Evolutionary conservation across 345 rosid species (phyloP).

Genomic region (Murraya koenigii): DNA sequence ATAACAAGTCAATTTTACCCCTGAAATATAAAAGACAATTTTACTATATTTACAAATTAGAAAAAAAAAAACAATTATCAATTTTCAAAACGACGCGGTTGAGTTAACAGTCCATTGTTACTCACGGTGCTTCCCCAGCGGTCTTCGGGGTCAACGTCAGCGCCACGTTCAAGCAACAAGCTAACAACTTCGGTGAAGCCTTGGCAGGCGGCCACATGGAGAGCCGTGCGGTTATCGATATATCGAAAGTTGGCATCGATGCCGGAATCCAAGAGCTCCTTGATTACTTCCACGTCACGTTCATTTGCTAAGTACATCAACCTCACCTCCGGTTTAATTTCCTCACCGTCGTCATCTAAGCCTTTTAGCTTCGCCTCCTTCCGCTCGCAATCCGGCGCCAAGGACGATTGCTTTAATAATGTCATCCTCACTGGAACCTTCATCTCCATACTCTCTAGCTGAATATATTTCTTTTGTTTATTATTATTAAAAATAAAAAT

Average conservation of each 20-base stretch:
- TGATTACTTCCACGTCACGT: constrained; percentile 70
- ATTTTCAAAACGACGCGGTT: background rate
- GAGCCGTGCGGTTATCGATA: constrained; percentile 78
- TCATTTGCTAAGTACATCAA: constrained; percentile 74
- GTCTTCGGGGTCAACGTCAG: constrained; percentile 60
- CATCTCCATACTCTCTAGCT: constrained; percentile 46
- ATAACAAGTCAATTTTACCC: no score
- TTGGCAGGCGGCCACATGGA: constrained; percentile 90
- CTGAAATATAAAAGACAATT: no score
- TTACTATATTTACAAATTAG: no score
- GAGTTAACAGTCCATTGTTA: background rate
- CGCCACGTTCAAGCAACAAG: constrained; percentile 59
- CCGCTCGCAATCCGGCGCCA: constrained; percentile 56
- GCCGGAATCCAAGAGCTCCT: constrained; percentile 63
- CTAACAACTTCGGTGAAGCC: constrained; percentile 58
- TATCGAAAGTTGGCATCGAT: constrained; percentile 75
- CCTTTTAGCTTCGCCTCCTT: constrained; percentile 33
- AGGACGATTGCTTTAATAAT: constrained; percentile 65
- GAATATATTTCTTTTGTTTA: background rate
- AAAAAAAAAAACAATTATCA: no score
- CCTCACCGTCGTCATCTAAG: constrained; percentile 35
- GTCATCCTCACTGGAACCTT: constrained; percentile 44
- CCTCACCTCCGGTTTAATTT: constrained; percentile 51
- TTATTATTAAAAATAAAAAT: no score
- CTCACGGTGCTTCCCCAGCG: constrained; percentile 98